phyloP scores from a whole-genome alignment of 2,329 filamentous ascomycete species.

The Trichoderma asperellum region DNA sequence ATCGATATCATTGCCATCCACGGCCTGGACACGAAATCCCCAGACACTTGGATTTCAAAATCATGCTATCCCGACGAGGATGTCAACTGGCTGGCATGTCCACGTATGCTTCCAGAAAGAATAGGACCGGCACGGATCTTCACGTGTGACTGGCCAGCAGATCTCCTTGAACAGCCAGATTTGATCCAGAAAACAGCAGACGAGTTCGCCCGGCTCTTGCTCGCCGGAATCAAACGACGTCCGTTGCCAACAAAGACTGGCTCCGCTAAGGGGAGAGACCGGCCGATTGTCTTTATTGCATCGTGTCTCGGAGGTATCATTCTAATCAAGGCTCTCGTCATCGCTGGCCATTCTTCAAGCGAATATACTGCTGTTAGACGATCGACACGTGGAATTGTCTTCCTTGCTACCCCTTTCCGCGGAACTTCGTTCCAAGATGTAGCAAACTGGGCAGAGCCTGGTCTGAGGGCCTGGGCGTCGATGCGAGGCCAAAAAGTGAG shows the following conservation, averaged over 20 bases:
- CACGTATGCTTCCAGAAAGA: constrained; percentile 35
- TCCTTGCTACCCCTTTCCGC: constrained; percentile 39
- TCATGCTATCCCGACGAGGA: not conserved
- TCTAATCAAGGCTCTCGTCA: constrained; percentile 37
- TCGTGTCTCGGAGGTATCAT: constrained; percentile 43
- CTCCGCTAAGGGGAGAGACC: constrained; percentile 12
- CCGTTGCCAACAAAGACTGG: not conserved
- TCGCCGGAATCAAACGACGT: constrained; percentile 34
- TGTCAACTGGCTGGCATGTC: constrained; percentile 37
- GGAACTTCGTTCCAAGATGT: constrained; percentile 38
- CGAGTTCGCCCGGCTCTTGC: constrained; percentile 34
- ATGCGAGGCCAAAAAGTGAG: constrained; percentile 17
- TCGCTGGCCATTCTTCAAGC: constrained; percentile 16
- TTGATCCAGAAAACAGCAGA: constrained; percentile 31
- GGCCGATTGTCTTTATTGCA: constrained; percentile 40
- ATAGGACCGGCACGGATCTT: constrained; percentile 35
- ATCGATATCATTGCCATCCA: constrained; percentile 45
- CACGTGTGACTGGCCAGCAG: constrained; percentile 38
- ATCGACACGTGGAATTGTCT: constrained; percentile 35
- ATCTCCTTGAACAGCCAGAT: constrained; percentile 31
- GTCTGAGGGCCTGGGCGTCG: constrained; percentile 18
- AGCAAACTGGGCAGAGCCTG: constrained; percentile 32
- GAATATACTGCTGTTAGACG: constrained; percentile 31
- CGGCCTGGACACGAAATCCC: constrained; percentile 39
- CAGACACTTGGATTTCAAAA: constrained; percentile 37